These are phyloP conservation scores for Neofusicoccum parvum DNA, from an alignment of 2,329 filamentous ascomycete species.

Conservation along the genomic window DNA sequence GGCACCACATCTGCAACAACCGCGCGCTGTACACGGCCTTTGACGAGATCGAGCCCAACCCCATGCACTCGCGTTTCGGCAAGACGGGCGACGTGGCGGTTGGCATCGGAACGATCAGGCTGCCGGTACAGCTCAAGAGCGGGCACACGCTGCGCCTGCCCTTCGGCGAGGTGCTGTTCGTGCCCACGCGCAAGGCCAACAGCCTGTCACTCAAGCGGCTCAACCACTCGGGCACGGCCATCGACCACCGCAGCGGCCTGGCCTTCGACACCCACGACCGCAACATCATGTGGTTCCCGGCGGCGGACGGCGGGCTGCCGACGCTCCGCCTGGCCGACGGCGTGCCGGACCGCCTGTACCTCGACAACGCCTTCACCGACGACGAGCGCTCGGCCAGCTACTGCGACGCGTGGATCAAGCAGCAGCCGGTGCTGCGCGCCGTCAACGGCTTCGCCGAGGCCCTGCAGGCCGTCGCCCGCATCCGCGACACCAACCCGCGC, in stretches of 20 bases:
- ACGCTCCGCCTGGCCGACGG: constrained; percentile 10
- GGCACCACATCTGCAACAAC: constrained; percentile 19
- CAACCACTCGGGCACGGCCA: constrained; percentile 10
- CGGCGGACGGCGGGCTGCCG: not conserved
- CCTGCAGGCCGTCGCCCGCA: not conserved
- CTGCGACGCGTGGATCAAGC: constrained; percentile 9
- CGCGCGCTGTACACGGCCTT: not conserved
- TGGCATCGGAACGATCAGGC: constrained; percentile 8
- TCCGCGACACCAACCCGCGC: not conserved
- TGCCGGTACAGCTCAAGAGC: not conserved
- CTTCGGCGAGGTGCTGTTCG: constrained; percentile 13
- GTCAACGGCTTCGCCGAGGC: constrained; percentile 12
- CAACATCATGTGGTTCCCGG: constrained; percentile 13
- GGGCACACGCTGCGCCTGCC: constrained; percentile 3
- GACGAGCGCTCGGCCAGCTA: not conserved
- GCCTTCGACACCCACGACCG: constrained; percentile 4
- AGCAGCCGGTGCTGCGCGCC: not conserved
- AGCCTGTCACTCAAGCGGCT: constrained; percentile 13
- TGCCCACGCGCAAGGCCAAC: constrained; percentile 8
- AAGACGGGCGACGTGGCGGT: constrained; percentile 6
- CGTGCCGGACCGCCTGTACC: constrained; percentile 4
- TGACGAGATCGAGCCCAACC: constrained; percentile 9
- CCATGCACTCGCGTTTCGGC: not conserved
- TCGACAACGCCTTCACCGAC: constrained; percentile 1
- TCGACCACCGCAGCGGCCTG: constrained; percentile 10